These are phyloP conservation scores for Endocalyx cinctus DNA, from an alignment of 2,329 filamentous ascomycete genomes.

Conservation along the genomic window DNA sequence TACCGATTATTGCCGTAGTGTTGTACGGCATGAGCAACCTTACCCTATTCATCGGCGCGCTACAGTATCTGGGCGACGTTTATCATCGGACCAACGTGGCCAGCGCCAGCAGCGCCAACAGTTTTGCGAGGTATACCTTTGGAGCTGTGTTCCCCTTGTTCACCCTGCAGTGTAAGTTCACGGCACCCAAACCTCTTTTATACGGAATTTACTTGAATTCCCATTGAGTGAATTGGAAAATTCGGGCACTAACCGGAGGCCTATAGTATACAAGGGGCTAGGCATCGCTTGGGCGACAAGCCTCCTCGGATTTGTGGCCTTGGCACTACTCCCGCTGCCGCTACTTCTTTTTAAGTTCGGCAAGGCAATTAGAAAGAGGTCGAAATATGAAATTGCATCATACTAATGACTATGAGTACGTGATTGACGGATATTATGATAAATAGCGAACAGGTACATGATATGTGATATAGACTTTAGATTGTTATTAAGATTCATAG, in stretches of 20 bases:
- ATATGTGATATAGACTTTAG: too few species aligned
- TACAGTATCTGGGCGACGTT: background rate
- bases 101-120: background rate
- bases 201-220: too few species aligned
- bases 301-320: background rate
- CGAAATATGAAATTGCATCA: background rate
- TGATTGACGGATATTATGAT: too few species aligned
- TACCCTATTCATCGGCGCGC: background rate
- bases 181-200: background rate
- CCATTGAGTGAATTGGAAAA: too few species aligned
- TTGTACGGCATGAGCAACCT: background rate
- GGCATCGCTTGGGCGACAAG: background rate
- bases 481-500: too few species aligned
- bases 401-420: too few species aligned
- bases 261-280: background rate
- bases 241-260: too few species aligned
- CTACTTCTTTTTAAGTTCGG: background rate
- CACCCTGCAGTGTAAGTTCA: background rate
- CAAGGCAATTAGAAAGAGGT: background rate
- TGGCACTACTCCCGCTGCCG: background rate
- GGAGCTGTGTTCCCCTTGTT: background rate
- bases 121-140: background rate
- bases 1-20: background rate
- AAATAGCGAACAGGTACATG: too few species aligned
- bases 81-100: background rate